Base-by-base conservation (phyloP, 1,284 basidiomycete genomes). In the Meira miltonrushii region DNA sequence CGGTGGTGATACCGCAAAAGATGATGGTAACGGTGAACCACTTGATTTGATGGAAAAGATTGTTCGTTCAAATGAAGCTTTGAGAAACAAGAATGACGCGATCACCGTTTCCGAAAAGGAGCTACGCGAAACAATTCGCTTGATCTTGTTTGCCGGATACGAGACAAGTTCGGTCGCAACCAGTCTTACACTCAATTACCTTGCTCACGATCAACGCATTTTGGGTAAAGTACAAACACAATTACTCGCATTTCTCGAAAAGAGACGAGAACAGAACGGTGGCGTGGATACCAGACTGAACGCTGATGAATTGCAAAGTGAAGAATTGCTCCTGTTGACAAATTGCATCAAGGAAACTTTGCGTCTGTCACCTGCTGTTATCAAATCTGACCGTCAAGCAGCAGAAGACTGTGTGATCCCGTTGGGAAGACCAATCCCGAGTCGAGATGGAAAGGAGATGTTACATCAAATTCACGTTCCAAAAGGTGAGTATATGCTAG, bases 401-500 rank as follows among this genome's bases (percentile, higher is more conserved):
- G 25, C 46, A 12, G 46, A 48, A 48, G 46, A 48, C 23, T 48
- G 46, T 17, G 21, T 48, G 12, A 23, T 13, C 12, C 46, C 46
- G 17, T 23, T 48, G 5, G 25, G 17, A 13, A 48, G 21, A n/a
- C 46, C 46, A 7, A 48, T 48, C 13, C 46, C 46, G 4, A 8
- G 7, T 25, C 13, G 46, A 48, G 46, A 48, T 48, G 46, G 46
- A 19, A 48, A 23, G 17, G 46, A 23, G 12, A 48, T 23, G 25
- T 21, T 21, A 25, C 7, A n/a, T 12, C 13, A 48, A 5, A 48
- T 48, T 48, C 5, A 9, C 17, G 17, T 48, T n/a, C 17, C 17
- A 25, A 48, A 48, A 48, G 46, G 46, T 48, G 21, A 15, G 46
- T 48, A 17, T 43, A 43, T 43, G 19, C 41, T 43, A n/a, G n/a